Base-by-base conservation (phyloP, 2,329 filamentous ascomycete genomes). In the Rhinocladiella mackenziei region DNA sequence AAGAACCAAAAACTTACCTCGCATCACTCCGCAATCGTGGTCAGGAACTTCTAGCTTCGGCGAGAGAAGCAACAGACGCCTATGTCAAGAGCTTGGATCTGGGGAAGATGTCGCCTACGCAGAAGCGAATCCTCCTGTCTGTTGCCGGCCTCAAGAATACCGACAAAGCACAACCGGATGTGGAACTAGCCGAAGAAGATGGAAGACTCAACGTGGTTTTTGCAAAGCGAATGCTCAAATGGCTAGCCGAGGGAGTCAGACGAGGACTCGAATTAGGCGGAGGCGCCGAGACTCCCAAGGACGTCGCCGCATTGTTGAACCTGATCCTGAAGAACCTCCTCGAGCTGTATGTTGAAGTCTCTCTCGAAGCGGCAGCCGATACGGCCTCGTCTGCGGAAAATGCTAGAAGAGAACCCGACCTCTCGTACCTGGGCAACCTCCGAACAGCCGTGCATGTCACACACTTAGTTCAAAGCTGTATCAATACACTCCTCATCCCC, bases 141-240 rank as follows among this genome's bases (percentile, higher is more conserved):
- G 84, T 98, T 50, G 92, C 91, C 49, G 89, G 89, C 13, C 70
- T 97, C 38, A 76, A 76, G 53, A 83, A 89, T 52, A 80, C 86
- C 37, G 82, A 83, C 50, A 80, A 77, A 53, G 60, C 63, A 17
- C 86, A 87, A 64, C 84, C 85, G 55, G 89, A 95, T 39, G 88
- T 94, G 45, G 89, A 94, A 61, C 85, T 97, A 22, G 83, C 84
- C 0, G 92, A 97, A 48, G 82, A 91, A 60, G 91, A 98, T 59
- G 92, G 92, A 23, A 75, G 81, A 44, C 71, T 97, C 18, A 91
- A 83, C 55, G 73, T 94, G 3, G 74, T 80, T n/a, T 89, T 86
- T 62, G 87, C 89, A n/a, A 97, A 97, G 68, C 80, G 92, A 45
- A 98, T 98, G 89, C 77, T 98, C 48, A 94, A 87, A 62, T 98